Evolutionary conservation across 352 stramenopile species (phyloP).

Genomic region (Globisporangium nagaii): DNA sequence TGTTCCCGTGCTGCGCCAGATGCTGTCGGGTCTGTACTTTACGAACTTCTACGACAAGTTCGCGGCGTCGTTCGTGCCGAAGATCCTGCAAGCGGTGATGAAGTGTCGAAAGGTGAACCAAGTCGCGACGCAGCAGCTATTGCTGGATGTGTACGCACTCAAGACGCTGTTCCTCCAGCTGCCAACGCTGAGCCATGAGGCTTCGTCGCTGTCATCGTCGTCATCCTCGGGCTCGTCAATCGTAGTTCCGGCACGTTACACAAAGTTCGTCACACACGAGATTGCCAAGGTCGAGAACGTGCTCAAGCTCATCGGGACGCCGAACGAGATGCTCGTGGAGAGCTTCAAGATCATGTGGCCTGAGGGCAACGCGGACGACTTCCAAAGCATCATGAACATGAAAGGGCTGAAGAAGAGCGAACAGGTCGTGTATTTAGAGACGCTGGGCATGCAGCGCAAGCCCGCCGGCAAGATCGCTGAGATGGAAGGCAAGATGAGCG

Average conservation of each 20-base stretch:
- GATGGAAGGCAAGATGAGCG: slow-evolving; percentile 84
- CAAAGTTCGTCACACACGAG: slow-evolving; percentile 96
- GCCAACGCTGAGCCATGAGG: slow-evolving; percentile 73
- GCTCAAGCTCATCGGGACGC: slow-evolving; percentile 97
- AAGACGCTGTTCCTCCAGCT: slow-evolving; percentile 96
- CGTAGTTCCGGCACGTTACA: slow-evolving; percentile 92
- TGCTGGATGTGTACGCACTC: slow-evolving; percentile 98
- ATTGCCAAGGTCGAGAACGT: slow-evolving; percentile 95
- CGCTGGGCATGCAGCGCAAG: slow-evolving; percentile 56
- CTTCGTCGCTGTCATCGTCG: slow-evolving; percentile 30
- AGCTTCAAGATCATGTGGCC: slow-evolving; percentile 97
- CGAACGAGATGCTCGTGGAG: slow-evolving; percentile 93
- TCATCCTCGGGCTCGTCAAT: slow-evolving; percentile 19
- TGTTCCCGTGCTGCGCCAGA: slow-evolving; percentile 86
- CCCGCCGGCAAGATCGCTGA: slow-evolving; percentile 66
- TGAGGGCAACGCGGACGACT: slow-evolving; percentile 88
- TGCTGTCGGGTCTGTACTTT: slow-evolving; percentile 93
- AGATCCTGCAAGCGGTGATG: slow-evolving; percentile 86
- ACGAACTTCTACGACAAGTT: slow-evolving; percentile 99
- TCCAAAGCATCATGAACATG: slow-evolving; percentile 93
- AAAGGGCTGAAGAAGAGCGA: slow-evolving; percentile 90
- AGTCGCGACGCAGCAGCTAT: slow-evolving; percentile 95
- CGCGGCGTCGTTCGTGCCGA: slow-evolving; percentile 87
- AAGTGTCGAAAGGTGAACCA: slow-evolving; percentile 94
- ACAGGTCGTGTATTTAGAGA: slow-evolving; percentile 54